Percentiles rank a stretch among this genome's conserved stretches.
Evolutionary conservation across 1,284 basidiomycete species (phyloP).

Genomic region (Microbotryum intermedium): DNA sequence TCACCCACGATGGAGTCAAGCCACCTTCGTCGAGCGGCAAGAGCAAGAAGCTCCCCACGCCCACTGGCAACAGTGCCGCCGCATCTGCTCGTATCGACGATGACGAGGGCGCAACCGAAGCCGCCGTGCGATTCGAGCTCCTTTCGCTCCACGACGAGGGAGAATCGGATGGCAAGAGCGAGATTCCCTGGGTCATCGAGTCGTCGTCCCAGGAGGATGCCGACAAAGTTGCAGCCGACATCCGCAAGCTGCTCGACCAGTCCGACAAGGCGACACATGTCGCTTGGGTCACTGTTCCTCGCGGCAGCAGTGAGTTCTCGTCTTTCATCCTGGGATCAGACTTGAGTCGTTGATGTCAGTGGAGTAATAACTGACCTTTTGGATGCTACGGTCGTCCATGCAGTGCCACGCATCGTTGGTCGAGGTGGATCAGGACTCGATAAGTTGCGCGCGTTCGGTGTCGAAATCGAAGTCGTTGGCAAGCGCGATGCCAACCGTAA

Average conservation of each 20-base stretch:
- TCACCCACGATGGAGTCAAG: conserved; percentile 60
- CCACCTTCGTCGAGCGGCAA: conserved; percentile 50
- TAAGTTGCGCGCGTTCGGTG: conserved; percentile 26
- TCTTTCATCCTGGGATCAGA: neutral
- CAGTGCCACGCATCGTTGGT: conserved; percentile 31
- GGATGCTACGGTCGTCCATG: no score
- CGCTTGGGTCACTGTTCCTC: conserved; percentile 31
- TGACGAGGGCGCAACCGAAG: conserved; percentile 43
- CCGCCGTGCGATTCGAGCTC: conserved; percentile 60
- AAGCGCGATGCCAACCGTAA: conserved; percentile 31
- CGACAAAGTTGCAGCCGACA: conserved; percentile 59
- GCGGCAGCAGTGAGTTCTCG: conserved; percentile 18
- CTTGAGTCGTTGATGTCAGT: no score
- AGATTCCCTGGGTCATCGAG: conserved; percentile 46
- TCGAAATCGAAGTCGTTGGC: conserved; percentile 33
- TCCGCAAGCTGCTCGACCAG: conserved; percentile 62
- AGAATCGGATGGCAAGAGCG: conserved; percentile 5
- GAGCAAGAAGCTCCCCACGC: conserved; percentile 33
- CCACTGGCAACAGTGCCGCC: conserved; percentile 22
- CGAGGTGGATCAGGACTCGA: conserved; percentile 32
- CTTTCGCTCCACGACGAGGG: conserved; percentile 56
- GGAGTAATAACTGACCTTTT: neutral
- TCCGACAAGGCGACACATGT: conserved; percentile 51
- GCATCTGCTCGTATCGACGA: conserved; percentile 70
- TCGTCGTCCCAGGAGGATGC: conserved; percentile 65